Evolutionary conservation across 2,329 filamentous ascomycete genomes (phyloP).

Genomic region (Exophiala lecanii-corni): DNA sequence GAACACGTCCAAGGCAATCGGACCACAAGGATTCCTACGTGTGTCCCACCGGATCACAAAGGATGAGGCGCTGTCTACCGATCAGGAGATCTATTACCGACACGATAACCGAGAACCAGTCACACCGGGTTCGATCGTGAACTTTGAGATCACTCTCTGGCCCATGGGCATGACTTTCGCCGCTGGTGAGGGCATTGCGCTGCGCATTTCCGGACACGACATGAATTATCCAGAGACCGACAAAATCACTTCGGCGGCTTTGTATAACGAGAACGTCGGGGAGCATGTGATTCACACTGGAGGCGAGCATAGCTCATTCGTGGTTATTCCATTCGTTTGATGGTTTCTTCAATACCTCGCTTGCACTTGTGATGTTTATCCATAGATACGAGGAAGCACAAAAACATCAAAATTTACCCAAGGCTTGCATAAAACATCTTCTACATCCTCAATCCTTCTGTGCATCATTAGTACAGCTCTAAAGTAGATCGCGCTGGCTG

Average conservation of each 20-base stretch:
- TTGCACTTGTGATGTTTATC: no score
- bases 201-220: conserved; percentile 32
- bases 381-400: no score
- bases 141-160: conserved; percentile 47
- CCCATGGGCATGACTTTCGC: conserved; percentile 45
- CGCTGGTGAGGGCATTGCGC: conserved; percentile 33
- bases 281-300: background rate
- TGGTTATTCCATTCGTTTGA: background rate
- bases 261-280: background rate
- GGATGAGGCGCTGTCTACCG: conserved; percentile 29
- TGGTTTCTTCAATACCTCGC: no score
- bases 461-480: no score
- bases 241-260: background rate
- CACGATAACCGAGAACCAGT: conserved; percentile 40
- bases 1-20: conserved; percentile 38
- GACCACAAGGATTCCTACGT: conserved; percentile 41
- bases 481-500: no score
- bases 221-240: conserved; percentile 37
- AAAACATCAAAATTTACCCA: no score
- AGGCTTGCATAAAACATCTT: no score
- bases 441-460: no score
- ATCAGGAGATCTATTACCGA: conserved; percentile 34
- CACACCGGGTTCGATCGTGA: conserved; percentile 37
- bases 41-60: conserved; percentile 37
- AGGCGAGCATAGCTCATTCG: background rate